phyloP scores from a whole-genome alignment of 164 flowering plant species.

The Umbellularia californica region DNA sequence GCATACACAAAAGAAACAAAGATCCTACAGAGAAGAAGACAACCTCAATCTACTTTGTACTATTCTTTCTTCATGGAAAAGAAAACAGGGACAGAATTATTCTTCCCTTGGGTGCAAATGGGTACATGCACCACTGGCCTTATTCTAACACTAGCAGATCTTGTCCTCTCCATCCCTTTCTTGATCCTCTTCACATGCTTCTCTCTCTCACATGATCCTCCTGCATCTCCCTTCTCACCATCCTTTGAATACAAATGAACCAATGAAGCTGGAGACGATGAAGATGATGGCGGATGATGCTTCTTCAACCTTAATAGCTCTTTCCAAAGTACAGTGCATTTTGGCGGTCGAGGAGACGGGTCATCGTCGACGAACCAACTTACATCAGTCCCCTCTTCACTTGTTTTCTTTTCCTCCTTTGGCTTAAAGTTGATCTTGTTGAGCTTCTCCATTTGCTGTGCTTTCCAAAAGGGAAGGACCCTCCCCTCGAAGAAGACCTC shows the following conservation, averaged over 20 bases:
- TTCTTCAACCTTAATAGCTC: conserved; percentile 78
- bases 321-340: conserved; percentile 92
- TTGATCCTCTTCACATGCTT: conserved; percentile 55
- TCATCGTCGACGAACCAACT: conserved; percentile 84
- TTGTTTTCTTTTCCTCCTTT: conserved; percentile 19
- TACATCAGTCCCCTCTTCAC: conserved; percentile 20
- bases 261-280: conserved; percentile 21
- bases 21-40: not conserved
- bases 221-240: conserved; percentile 26
- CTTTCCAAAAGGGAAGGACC: conserved; percentile 75
- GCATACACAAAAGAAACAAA: not conserved
- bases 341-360: conserved; percentile 95
- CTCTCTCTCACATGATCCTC: conserved; percentile 46
- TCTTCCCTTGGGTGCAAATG: conserved; percentile 48
- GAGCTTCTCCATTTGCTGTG: conserved; percentile 52
- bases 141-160: conserved; percentile 69
- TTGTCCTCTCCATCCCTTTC: conserved; percentile 76
- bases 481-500: conserved; percentile 83
- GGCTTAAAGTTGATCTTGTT: conserved; percentile 35
- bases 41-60: not conserved
- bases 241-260: conserved; percentile 18
- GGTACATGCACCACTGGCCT: conserved; percentile 84
- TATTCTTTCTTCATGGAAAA: conserved; percentile 50
- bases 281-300: conserved; percentile 58
- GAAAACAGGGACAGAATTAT: conserved; percentile 54